These are phyloP conservation scores for Ilyonectria sp. DNA, from an alignment of 2,329 filamentous ascomycete species.

Conservation along the genomic window DNA sequence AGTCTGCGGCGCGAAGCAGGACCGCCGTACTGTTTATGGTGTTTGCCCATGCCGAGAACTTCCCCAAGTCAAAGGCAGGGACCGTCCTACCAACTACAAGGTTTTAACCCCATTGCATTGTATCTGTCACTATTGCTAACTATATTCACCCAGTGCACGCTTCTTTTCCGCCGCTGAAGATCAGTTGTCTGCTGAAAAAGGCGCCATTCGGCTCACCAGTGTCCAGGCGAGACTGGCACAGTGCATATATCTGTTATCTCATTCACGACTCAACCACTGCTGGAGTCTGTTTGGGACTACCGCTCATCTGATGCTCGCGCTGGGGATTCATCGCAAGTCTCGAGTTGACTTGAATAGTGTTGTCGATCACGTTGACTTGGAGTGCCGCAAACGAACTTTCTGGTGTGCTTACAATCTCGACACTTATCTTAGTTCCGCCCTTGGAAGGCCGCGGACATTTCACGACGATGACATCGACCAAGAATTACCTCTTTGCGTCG, in stretches of 20 bases:
- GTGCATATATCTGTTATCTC: constrained; percentile 57
- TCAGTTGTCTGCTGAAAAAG: constrained; percentile 54
- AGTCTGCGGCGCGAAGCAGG: constrained; percentile 38
- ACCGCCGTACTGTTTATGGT: constrained; percentile 65
- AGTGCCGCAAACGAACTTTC: constrained; percentile 65
- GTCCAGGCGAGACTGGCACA: constrained; percentile 58
- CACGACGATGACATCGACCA: constrained; percentile 78
- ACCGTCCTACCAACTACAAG: constrained; percentile 30
- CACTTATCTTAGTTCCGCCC: constrained; percentile 74
- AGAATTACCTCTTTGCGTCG: constrained; percentile 67
- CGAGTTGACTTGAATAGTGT: constrained; percentile 30
- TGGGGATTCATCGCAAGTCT: constrained; percentile 57
- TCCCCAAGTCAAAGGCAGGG: constrained; percentile 48
- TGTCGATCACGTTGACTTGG: constrained; percentile 53
- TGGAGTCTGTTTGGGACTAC: constrained; percentile 62
- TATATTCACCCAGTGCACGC: constrained; percentile 38
- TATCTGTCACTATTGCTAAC: constrained; percentile 3
- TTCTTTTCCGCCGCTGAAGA: constrained; percentile 54
- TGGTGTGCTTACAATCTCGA: constrained; percentile 77
- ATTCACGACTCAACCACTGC: constrained; percentile 61
- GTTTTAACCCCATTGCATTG: neutral
- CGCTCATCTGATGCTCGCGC: constrained; percentile 54
- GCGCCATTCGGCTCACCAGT: constrained; percentile 54
- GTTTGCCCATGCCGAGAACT: constrained; percentile 64
- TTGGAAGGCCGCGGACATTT: constrained; percentile 73